Conservation (phyloP, 495 filamentous ascomycete species). For the Bryoglossum gracile region DNA sequence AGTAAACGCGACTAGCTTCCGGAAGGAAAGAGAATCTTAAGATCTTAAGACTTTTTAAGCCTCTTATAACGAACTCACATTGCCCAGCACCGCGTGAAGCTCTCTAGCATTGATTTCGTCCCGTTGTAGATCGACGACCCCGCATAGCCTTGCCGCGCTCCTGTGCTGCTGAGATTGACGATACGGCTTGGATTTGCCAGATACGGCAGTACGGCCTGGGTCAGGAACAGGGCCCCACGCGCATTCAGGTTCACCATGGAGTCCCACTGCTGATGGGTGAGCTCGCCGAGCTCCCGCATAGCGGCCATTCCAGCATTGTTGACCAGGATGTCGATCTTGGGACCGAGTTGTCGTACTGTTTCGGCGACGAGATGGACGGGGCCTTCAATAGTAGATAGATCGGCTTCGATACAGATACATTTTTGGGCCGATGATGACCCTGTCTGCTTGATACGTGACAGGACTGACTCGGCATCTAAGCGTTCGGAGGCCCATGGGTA, state of each 20-base stretch:
- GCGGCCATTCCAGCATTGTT: slow-evolving; percentile 36
- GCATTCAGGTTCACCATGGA: slow-evolving; percentile 32
- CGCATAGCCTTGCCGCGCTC: slow-evolving; percentile 16
- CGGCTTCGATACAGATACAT: slow-evolving; percentile 32
- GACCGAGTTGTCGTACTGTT: slow-evolving; percentile 21
- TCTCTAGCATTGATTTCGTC: slow-evolving; percentile 29
- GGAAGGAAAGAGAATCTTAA: too few relatives aligned
- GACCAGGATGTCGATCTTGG: slow-evolving; percentile 31
- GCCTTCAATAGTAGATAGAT: slow-evolving; percentile 36
- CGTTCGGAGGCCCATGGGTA: slow-evolving; percentile 1
- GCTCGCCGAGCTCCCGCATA: slow-evolving; percentile 32
- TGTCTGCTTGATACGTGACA: not conserved
- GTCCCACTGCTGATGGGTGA: slow-evolving; percentile 34
- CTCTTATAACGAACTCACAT: too few relatives aligned
- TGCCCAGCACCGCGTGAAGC: slow-evolving; percentile 31
- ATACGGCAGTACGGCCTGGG: slow-evolving; percentile 29
- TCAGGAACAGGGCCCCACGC: slow-evolving; percentile 33
- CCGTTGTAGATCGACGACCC: slow-evolving; percentile 27
- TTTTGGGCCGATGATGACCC: not conserved
- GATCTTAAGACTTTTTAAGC: too few relatives aligned
- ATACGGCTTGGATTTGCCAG: slow-evolving; percentile 26
- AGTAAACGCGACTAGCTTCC: too few relatives aligned
- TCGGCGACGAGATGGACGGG: slow-evolving; percentile 28
- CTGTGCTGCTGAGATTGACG: slow-evolving; percentile 24
- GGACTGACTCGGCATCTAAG: not conserved